These are phyloP conservation scores for Neodidymelliopsis sp. DNA, from an alignment of 2,329 filamentous ascomycete species.

Conservation along the genomic window DNA sequence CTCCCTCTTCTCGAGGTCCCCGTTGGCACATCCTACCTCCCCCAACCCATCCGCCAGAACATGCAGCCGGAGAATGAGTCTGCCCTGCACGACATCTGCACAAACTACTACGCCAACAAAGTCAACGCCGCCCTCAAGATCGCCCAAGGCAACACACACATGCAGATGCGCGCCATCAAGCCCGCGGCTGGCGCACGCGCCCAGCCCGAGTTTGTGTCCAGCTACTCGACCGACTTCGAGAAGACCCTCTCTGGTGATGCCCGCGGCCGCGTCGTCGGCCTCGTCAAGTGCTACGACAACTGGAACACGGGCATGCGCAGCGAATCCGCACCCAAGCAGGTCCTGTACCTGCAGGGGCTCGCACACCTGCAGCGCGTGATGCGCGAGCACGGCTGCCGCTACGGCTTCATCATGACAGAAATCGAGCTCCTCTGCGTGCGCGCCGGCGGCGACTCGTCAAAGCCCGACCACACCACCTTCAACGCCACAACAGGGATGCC, in stretches of 20 bases:
- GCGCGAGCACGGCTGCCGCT: slow-evolving; percentile 91
- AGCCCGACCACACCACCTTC: slow-evolving; percentile 46
- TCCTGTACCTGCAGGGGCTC: slow-evolving; percentile 87
- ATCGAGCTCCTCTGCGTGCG: slow-evolving; percentile 93
- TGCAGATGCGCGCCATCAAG: slow-evolving; percentile 55
- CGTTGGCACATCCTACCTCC: slow-evolving; percentile 68
- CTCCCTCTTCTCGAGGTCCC: slow-evolving; percentile 70
- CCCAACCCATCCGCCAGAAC: slow-evolving; percentile 62
- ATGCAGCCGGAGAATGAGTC: slow-evolving; percentile 80
- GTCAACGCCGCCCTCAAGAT: slow-evolving; percentile 84
- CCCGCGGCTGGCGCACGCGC: slow-evolving; percentile 54
- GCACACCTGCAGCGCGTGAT: slow-evolving; percentile 88
- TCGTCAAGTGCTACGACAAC: slow-evolving; percentile 90
- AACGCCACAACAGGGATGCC: slow-evolving; percentile 64
- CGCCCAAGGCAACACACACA: slow-evolving; percentile 72
- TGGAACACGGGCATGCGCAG: slow-evolving; percentile 96
- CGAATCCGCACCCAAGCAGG: slow-evolving; percentile 82
- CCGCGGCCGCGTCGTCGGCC: slow-evolving; percentile 73
- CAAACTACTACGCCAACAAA: slow-evolving; percentile 81
- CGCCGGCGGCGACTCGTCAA: slow-evolving; percentile 64
- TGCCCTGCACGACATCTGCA: slow-evolving; percentile 77
- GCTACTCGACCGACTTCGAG: slow-evolving; percentile 62
- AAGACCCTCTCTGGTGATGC: slow-evolving; percentile 57
- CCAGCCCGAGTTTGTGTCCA: slow-evolving; percentile 72
- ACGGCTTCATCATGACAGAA: slow-evolving; percentile 95